phyloP scores from a whole-genome alignment of 2,329 filamentous ascomycete genomes.

The Saccharata proteae region DNA sequence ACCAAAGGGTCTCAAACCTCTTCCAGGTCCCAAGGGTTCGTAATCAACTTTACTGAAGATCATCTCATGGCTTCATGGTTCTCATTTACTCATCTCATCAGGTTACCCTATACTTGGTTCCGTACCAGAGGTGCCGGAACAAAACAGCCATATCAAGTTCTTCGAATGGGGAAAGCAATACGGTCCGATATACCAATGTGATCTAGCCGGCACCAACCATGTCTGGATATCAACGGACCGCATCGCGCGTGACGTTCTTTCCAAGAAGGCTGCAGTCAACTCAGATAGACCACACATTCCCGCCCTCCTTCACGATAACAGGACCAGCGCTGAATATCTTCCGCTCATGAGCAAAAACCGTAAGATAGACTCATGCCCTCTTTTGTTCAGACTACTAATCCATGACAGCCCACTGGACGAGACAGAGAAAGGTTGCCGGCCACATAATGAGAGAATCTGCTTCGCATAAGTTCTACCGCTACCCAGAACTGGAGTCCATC shows the following conservation, averaged over 20 bases:
- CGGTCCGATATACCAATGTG: slow-evolving; percentile 34
- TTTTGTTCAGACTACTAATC: slow-evolving; percentile 11
- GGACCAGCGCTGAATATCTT: slow-evolving; percentile 33
- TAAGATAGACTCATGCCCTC: slow-evolving; percentile 13
- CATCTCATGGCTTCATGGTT: not conserved
- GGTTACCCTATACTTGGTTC: slow-evolving; percentile 32
- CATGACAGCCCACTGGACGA: slow-evolving; percentile 24
- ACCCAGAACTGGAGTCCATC: slow-evolving; percentile 33
- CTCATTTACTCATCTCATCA: slow-evolving; percentile 12
- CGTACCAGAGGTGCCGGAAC: slow-evolving; percentile 30
- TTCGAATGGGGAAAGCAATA: slow-evolving; percentile 33
- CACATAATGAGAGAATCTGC: slow-evolving; percentile 34
- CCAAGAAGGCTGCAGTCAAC: slow-evolving; percentile 34
- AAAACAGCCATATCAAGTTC: slow-evolving; percentile 33
- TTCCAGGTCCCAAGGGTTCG: slow-evolving; percentile 30
- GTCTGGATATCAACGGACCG: slow-evolving; percentile 33
- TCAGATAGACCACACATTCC: slow-evolving; percentile 35
- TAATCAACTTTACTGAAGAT: not conserved
- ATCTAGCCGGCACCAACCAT: slow-evolving; percentile 33
- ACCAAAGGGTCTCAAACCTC: slow-evolving; percentile 23
- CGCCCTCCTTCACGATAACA: slow-evolving; percentile 31
- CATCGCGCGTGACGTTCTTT: slow-evolving; percentile 30
- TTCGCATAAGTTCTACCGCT: slow-evolving; percentile 28
- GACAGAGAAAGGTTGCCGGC: slow-evolving; percentile 33
- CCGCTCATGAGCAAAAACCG: slow-evolving; percentile 33